Evolutionary conservation across 2,329 filamentous ascomycete genomes (phyloP).

Genomic region (Xylaria sp.): DNA sequence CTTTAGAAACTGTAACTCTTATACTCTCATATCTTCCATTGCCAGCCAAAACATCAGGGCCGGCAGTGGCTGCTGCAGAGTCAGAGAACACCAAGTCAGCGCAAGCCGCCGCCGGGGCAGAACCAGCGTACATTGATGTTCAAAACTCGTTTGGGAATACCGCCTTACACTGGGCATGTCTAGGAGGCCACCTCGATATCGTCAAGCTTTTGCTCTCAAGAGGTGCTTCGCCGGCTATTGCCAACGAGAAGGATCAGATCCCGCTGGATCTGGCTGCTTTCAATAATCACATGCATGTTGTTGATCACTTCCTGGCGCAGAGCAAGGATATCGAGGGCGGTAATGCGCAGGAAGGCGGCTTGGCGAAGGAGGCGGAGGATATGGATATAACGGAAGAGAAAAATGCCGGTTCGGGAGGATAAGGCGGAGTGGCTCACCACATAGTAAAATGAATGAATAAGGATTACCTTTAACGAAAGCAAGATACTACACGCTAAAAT

Average conservation of each 20-base stretch:
- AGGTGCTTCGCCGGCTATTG: conserved; percentile 80
- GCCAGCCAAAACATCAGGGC: conserved; percentile 31
- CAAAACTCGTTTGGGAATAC: conserved; percentile 89
- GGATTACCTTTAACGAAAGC: background rate
- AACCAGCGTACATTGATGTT: conserved; percentile 67
- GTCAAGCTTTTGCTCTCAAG: conserved; percentile 81
- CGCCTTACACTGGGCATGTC: conserved; percentile 89
- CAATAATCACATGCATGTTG: conserved; percentile 73
- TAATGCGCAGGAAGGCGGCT: conserved; percentile 57
- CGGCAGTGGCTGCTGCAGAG: conserved; percentile 7
- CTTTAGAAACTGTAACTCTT: conserved; percentile 56
- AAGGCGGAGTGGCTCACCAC: background rate
- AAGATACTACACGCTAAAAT: background rate
- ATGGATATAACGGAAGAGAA: conserved; percentile 43
- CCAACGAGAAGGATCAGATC: conserved; percentile 87
- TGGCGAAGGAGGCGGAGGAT: conserved; percentile 53
- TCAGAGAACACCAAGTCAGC: conserved; percentile 48
- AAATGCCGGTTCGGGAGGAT: conserved; percentile 21
- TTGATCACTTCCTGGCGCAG: conserved; percentile 68
- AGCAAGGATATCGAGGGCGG: conserved; percentile 60
- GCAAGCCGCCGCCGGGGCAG: conserved; percentile 54
- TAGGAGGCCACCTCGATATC: conserved; percentile 85
- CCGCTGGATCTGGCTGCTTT: conserved; percentile 79
- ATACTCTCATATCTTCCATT: conserved; percentile 39
- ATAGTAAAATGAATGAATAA: background rate